These are phyloP conservation scores for Aplosporella prunicola DNA, from an alignment of 2,329 filamentous ascomycete species.

Conservation along the genomic window DNA sequence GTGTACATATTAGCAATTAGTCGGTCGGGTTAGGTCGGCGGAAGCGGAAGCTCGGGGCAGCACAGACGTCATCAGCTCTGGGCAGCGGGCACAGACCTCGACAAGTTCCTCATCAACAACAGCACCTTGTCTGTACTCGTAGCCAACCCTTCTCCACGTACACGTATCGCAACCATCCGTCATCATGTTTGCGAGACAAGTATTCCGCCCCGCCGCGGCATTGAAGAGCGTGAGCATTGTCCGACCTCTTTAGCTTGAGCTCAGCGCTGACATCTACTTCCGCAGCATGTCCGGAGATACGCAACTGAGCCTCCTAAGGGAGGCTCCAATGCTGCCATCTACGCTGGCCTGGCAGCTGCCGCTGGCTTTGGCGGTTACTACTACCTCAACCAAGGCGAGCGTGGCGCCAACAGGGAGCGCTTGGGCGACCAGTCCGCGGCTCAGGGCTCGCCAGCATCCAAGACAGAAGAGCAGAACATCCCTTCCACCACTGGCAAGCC, in stretches of 20 bases:
- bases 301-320: slow-evolving; percentile 54
- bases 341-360: slow-evolving; percentile 47
- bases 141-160: too few species aligned
- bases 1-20: too few species aligned
- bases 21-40: too few species aligned
- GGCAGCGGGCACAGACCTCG: too few species aligned
- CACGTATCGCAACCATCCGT: not conserved
- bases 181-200: slow-evolving; percentile 36
- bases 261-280: slow-evolving; percentile 15
- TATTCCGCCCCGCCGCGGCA: slow-evolving; percentile 33
- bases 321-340: slow-evolving; percentile 51
- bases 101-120: too few species aligned
- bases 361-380: slow-evolving; percentile 51
- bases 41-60: too few species aligned
- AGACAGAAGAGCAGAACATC: slow-evolving; percentile 28
- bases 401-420: slow-evolving; percentile 11
- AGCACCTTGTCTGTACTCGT: too few species aligned
- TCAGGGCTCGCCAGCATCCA: slow-evolving; percentile 18
- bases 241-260: slow-evolving; percentile 10
- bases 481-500: slow-evolving; percentile 32
- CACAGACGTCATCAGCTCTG: too few species aligned
- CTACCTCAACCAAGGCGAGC: slow-evolving; percentile 35
- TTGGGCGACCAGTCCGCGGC: slow-evolving; percentile 16
- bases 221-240: slow-evolving; percentile 29
- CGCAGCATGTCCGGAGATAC: slow-evolving; percentile 59